phyloP scores from a whole-genome alignment of 2,329 filamentous ascomycete species.

The Trichoderma koningiopsis region DNA sequence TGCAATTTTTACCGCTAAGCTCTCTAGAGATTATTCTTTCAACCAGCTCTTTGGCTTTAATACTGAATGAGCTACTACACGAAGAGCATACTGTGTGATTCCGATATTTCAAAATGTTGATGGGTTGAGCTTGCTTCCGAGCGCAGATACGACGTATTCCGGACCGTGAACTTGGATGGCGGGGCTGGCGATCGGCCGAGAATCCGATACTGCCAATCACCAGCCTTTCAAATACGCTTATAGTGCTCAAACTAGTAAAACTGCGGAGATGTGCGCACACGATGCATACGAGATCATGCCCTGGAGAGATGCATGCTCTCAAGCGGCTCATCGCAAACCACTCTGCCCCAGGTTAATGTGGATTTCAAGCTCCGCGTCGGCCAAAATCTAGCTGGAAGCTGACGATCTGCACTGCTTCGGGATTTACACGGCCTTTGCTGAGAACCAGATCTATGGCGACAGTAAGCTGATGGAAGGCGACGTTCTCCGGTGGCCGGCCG shows the following conservation, averaged over 20 bases:
- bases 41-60: background rate
- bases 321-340: background rate
- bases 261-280: background rate
- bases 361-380: background rate
- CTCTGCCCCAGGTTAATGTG: background rate
- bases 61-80: background rate
- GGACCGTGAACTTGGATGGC: background rate
- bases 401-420: background rate
- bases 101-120: background rate
- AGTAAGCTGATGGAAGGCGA: background rate
- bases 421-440: background rate
- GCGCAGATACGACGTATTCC: background rate
- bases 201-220: background rate
- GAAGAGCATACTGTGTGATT: background rate
- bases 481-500: background rate
- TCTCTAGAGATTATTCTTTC: background rate
- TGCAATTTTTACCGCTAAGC: background rate
- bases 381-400: background rate
- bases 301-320: background rate
- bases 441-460: background rate
- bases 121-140: background rate
- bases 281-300: background rate
- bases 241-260: background rate
- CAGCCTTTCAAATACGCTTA: background rate
- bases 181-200: background rate